Conservation (phyloP, 2,329 filamentous ascomycete species). For the Metarhizium guizhouense region DNA sequence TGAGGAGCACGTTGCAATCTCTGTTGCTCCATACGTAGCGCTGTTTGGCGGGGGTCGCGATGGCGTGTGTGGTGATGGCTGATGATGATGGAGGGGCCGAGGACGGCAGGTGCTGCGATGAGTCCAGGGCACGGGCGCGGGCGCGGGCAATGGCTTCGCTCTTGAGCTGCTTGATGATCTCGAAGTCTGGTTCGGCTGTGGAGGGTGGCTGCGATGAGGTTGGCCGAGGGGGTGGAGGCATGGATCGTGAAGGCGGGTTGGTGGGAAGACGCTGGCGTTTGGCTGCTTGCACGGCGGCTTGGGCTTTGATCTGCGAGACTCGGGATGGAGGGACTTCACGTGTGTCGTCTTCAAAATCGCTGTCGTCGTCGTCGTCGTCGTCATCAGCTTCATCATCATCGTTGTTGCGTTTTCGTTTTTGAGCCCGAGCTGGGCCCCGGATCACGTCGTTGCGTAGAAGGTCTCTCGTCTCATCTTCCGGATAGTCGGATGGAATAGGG, state of each 20-base stretch:
- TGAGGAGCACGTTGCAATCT: conserved; percentile 33
- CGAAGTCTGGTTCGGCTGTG: background rate
- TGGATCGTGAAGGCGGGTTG: conserved; percentile 13
- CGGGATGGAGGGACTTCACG: conserved; percentile 15
- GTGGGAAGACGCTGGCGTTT: background rate
- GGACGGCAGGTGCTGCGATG: background rate
- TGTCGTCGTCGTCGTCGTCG: conserved; percentile 12
- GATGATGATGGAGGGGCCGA: conserved; percentile 3
- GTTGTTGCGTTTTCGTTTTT: conserved; percentile 1
- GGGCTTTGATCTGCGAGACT: conserved; percentile 7
- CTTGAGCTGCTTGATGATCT: background rate
- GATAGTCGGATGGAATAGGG: conserved; percentile 14
- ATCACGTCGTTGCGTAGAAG: background rate
- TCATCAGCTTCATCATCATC: conserved; percentile 7
- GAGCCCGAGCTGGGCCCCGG: background rate
- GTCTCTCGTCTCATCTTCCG: background rate
- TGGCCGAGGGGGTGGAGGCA: conserved; percentile 9
- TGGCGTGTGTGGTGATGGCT: background rate
- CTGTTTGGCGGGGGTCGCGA: conserved; percentile 8
- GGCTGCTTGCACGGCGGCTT: conserved; percentile 1
- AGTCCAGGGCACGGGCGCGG: background rate
- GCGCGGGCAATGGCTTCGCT: background rate
- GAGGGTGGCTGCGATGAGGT: conserved; percentile 12
- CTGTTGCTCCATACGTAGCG: conserved; percentile 31
- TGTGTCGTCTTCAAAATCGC: conserved; percentile 19